Base-by-base conservation (phyloP, 495 filamentous ascomycete genomes). In the Talaromyces wortmannii region DNA sequence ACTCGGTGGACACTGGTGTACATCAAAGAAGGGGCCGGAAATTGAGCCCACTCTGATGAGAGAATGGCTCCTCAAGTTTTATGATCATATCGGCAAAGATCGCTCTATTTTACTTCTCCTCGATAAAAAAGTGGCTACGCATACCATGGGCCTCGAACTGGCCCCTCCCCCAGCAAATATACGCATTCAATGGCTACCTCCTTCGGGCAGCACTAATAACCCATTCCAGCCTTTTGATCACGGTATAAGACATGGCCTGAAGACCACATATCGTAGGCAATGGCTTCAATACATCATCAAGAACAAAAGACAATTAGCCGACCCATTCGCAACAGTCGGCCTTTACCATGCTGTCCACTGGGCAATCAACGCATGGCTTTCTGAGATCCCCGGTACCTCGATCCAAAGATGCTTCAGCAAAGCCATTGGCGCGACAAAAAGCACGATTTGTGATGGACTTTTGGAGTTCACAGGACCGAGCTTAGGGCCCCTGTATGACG, bases 221-320 rank as follows among this genome's bases (percentile, higher is more conserved):
- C 36, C 36, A 7, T 56, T 55, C 8, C 62, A 68, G 48, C 67
- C 59, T 6, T 47, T 68, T 13, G 57, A 62, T 53, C 54, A 62
- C 31, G 65, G 65, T 29, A 63, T 71, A n/a, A 69, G 63, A 17
- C 55, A 48, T 23, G 56, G 40, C 31, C 63, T 64, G 4, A 70
- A 70, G 53, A 47, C 53, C 3, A 43, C 63, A 15, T 67, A 70
- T 42, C 45, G 59, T 7, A 46, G 50, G 18, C 42, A 55, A 15
- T 68, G 55, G 57, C 53, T 71, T 17, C 15, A 11, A 7, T 58
- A 44, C 31, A 55, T 58, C 10, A 30, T 52, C 8, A 40, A 40
- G 13, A 40, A 13, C 36, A 40, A 40, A 40, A 40, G 36, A 40
- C 36, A 40, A 40, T 40, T 13, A 40, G 36, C 36, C 13, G 36